Percentiles rank a stretch among this genome's conserved stretches.
Evolutionary conservation across 2,329 filamentous ascomycete species (phyloP).

Genomic region (Grosmannia serpens): DNA sequence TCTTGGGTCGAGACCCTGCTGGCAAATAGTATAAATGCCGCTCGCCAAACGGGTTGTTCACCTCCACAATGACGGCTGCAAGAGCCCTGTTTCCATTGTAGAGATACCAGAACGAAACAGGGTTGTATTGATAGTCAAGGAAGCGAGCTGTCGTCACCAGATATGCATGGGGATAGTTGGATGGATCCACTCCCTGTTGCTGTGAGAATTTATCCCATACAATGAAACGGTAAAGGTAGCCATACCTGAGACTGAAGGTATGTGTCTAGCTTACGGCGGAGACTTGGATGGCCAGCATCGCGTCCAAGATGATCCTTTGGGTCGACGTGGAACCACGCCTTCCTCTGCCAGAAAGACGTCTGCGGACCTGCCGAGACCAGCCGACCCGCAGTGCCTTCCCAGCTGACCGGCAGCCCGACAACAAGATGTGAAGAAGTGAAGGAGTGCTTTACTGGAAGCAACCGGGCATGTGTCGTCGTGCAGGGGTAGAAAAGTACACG

Average conservation of each 20-base stretch:
- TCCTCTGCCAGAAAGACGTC: constrained; percentile 12
- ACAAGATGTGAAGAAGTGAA: constrained; percentile 63
- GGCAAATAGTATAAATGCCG: constrained; percentile 51
- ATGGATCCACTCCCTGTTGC: constrained; percentile 42
- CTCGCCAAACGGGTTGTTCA: constrained; percentile 69
- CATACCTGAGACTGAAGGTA: constrained; percentile 47
- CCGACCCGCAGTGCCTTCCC: constrained; percentile 40
- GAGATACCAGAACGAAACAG: constrained; percentile 70
- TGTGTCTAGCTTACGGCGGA: constrained; percentile 50
- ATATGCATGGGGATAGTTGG: constrained; percentile 55
- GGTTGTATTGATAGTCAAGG: constrained; percentile 61
- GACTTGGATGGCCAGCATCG: constrained; percentile 35
- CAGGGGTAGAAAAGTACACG: constrained; percentile 51
- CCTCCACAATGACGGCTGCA: constrained; percentile 56
- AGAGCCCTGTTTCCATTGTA: constrained; percentile 48
- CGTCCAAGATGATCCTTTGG: constrained; percentile 50
- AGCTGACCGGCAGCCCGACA: constrained; percentile 56
- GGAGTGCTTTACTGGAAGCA: constrained; percentile 56
- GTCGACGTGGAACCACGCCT: constrained; percentile 47
- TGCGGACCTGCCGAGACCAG: constrained; percentile 38
- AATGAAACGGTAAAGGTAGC: constrained; percentile 10
- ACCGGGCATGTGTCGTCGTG: constrained; percentile 50
- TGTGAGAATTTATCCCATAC: background rate
- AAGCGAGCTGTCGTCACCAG: constrained; percentile 60
- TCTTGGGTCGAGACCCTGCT: background rate